A percentile compares a stretch with the other conserved stretches of the same genome.
phyloP scores from a whole-genome alignment of 2,329 filamentous ascomycete genomes.

The Neofusicoccum parvum region DNA sequence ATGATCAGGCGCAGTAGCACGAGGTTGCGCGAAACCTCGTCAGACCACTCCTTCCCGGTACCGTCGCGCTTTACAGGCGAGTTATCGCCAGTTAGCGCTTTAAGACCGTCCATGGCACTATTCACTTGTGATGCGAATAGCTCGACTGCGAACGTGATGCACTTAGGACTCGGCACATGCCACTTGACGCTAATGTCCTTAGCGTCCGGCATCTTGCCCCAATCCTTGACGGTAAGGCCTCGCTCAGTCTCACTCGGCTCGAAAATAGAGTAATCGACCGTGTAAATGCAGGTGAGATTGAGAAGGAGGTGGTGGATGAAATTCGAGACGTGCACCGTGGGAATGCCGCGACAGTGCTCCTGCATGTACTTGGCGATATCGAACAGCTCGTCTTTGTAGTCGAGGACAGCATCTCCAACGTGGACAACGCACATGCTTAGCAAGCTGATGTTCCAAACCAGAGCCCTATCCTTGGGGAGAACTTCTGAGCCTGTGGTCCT shows the following conservation, averaged over 20 bases:
- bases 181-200: constrained; percentile 81
- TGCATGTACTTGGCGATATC: constrained; percentile 96
- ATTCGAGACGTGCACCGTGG: constrained; percentile 95
- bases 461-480: constrained; percentile 83
- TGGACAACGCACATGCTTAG: constrained; percentile 98
- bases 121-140: constrained; percentile 83
- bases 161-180: constrained; percentile 80
- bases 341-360: constrained; percentile 87
- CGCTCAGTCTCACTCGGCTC: constrained; percentile 72
- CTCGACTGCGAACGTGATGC: constrained; percentile 86
- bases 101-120: constrained; percentile 73
- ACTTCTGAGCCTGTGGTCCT: constrained; percentile 92
- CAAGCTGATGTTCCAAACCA: constrained; percentile 97
- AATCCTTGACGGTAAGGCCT: constrained; percentile 76
- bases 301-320: constrained; percentile 95
- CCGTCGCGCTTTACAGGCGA: constrained; percentile 86
- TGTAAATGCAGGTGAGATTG: constrained; percentile 92
- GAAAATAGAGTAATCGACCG: constrained; percentile 84
- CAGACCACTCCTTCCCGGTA: constrained; percentile 98
- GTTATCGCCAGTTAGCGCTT: constrained; percentile 76
- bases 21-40: constrained; percentile 89
- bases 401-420: constrained; percentile 84
- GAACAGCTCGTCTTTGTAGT: constrained; percentile 85
- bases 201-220: constrained; percentile 78
- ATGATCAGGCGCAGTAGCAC: constrained; percentile 86